Conservation (phyloP, 164 flowering plant genomes). For the Umbellularia californica region DNA sequence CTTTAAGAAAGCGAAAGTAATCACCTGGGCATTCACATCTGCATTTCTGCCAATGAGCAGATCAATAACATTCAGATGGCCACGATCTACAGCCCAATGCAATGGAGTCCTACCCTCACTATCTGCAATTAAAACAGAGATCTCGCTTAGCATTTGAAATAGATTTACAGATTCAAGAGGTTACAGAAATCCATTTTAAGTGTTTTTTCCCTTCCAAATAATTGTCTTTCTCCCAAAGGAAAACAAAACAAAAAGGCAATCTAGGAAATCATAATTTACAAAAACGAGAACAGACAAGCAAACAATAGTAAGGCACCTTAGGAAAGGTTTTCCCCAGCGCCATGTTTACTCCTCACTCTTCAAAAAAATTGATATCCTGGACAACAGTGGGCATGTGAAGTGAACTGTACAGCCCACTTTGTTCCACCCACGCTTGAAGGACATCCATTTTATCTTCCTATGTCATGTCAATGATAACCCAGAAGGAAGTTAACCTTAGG, state of each 20-base stretch:
- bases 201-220: neutral
- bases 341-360: too few species aligned
- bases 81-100: slow-evolving; percentile 99
- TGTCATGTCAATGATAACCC: too few species aligned
- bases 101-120: slow-evolving; percentile 89
- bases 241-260: neutral
- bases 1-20: neutral
- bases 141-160: neutral
- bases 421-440: too few species aligned
- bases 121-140: slow-evolving; percentile 45
- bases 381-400: too few species aligned
- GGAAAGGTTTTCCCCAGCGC: neutral
- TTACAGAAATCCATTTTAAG: neutral
- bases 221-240: too few species aligned
- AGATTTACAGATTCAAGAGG: neutral
- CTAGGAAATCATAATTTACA: neutral
- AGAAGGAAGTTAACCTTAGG: too few species aligned
- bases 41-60: slow-evolving; percentile 60
- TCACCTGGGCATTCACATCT: slow-evolving; percentile 80
- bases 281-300: neutral
- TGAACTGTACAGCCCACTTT: too few species aligned
- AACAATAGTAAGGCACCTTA: neutral
- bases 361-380: too few species aligned
- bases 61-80: slow-evolving; percentile 51
- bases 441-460: too few species aligned